A percentile compares a stretch with the other conserved stretches of the same genome.
These are phyloP conservation scores for Hypomontagnella monticulosa DNA, from an alignment of 495 filamentous ascomycete species.

Conservation along the genomic window DNA sequence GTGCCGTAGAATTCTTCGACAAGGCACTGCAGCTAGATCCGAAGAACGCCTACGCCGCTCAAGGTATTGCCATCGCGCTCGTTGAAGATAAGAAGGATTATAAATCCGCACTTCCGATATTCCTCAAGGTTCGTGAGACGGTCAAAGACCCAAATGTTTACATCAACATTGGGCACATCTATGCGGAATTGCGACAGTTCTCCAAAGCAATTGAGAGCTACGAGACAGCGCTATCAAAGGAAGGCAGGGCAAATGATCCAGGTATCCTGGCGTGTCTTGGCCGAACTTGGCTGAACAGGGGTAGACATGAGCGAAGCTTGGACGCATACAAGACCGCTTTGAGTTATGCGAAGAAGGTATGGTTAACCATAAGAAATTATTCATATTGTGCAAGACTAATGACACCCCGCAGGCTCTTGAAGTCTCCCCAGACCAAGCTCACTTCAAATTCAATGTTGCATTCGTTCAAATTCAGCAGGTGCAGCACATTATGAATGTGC, in stretches of 20 bases:
- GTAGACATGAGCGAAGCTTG: constrained; percentile 79
- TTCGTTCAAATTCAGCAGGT: constrained; percentile 96
- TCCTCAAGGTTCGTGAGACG: constrained; percentile 87
- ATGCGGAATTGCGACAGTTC: constrained; percentile 87
- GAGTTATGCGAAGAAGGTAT: constrained; percentile 82
- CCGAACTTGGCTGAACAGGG: constrained; percentile 90
- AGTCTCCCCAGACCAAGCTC: constrained; percentile 80
- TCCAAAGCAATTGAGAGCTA: constrained; percentile 92
- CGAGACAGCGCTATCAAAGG: constrained; percentile 86
- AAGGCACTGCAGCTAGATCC: constrained; percentile 93
- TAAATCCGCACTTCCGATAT: constrained; percentile 80
- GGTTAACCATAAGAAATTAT: constrained; percentile 15
- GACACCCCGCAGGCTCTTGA: constrained; percentile 68
- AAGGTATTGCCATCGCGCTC: constrained; percentile 92
- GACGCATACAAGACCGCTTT: constrained; percentile 85
- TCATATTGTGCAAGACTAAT: constrained; percentile 37
- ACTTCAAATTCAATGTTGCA: constrained; percentile 96
- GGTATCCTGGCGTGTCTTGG: constrained; percentile 90
- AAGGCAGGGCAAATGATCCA: constrained; percentile 76
- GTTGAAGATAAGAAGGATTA: constrained; percentile 93
- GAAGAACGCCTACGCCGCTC: constrained; percentile 93
- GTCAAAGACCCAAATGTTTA: constrained; percentile 86
- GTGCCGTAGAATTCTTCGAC: constrained; percentile 97
- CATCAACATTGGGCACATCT: constrained; percentile 92
- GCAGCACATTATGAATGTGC: constrained; percentile 76